phyloP scores from a whole-genome alignment of 2,329 filamentous ascomycete species.

The Eutypa lata region DNA sequence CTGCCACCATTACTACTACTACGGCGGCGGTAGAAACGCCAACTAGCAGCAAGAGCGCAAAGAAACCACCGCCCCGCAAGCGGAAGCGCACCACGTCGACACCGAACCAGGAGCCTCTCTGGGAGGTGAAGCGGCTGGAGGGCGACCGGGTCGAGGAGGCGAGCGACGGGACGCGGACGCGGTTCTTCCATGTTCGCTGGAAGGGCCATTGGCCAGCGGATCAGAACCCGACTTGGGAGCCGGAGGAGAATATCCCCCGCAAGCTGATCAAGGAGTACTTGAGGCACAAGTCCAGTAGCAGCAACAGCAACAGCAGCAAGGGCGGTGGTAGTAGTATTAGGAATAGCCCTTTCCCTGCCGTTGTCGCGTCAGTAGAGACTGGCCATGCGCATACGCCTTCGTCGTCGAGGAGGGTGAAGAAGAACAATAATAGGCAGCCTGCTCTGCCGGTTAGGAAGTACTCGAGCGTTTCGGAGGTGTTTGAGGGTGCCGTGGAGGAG shows the following conservation, averaged over 20 bases:
- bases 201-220: slow-evolving; percentile 53
- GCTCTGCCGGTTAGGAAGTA: slow-evolving; percentile 21
- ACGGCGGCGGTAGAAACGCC: background rate
- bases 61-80: slow-evolving; percentile 3
- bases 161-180: slow-evolving; percentile 32
- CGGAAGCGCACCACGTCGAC: slow-evolving; percentile 1
- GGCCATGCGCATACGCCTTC: too few species aligned
- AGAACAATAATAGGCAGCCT: background rate
- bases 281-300: slow-evolving; percentile 25
- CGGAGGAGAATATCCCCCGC: slow-evolving; percentile 46
- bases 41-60: background rate
- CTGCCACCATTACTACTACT: background rate
- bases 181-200: slow-evolving; percentile 54
- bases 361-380: too few species aligned
- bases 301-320: slow-evolving; percentile 14
- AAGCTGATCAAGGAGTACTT: slow-evolving; percentile 40
- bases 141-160: slow-evolving; percentile 37
- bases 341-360: too few species aligned
- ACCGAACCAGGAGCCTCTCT: slow-evolving; percentile 25
- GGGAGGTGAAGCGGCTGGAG: slow-evolving; percentile 44
- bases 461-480: slow-evolving; percentile 33
- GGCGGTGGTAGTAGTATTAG: too few species aligned
- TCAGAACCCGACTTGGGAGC: slow-evolving; percentile 59
- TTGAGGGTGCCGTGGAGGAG: slow-evolving; percentile 21
- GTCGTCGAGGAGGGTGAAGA: background rate